Evolutionary conservation across 257 asterid genomes (phyloP), one percentile per base, ranked within the genome.

Genomic region (Nicotiana sylvestris): DNA sequence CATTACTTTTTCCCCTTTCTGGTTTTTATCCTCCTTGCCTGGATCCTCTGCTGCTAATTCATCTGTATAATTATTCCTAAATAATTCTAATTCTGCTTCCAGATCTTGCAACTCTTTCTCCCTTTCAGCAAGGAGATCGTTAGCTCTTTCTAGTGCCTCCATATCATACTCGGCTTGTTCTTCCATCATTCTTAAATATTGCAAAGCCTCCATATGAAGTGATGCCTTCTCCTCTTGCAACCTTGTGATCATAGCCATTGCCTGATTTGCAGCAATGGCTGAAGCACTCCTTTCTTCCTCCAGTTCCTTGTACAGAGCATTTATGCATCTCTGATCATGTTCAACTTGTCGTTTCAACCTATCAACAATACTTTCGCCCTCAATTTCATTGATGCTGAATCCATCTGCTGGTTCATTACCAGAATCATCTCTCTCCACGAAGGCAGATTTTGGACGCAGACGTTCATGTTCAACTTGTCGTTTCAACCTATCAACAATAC

Each of bases 221-320:
- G 94, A 89, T n/a, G 99, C 97, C 81, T 95, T 95, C 90, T 95
- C 98, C 89, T 92, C 99, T 86, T 95, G 98, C 87, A 95, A 83
- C 86, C 97, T 91, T 6, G 98, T 95, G 18, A 95, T 95, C 99
- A 93, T 95, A 27, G 97, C 93, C 99, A 95, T 94, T 39, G 99
- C 92, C 79, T 93, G 89, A 74, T 92, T 94, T 66, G 97, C 92
- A 13, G 98, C 97, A 78, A 92, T 60, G 35, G 98, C 92, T 37
- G 99, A 84, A 43, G 99, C 99, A 53, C 85, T 93, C 86, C 97
- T 89, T 89, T 95, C 99, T 87, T 92, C 98, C 80, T 95, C 99
- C 67, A 95, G 69, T 65, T 95, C 99, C 85, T 87, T 92, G 86
- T 89, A 91, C 25, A 95, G 83, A 60, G 90, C 85, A 76, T 82